Conservation (phyloP, 2,329 filamentous ascomycete genomes). For the Ophiostoma ulmi region DNA sequence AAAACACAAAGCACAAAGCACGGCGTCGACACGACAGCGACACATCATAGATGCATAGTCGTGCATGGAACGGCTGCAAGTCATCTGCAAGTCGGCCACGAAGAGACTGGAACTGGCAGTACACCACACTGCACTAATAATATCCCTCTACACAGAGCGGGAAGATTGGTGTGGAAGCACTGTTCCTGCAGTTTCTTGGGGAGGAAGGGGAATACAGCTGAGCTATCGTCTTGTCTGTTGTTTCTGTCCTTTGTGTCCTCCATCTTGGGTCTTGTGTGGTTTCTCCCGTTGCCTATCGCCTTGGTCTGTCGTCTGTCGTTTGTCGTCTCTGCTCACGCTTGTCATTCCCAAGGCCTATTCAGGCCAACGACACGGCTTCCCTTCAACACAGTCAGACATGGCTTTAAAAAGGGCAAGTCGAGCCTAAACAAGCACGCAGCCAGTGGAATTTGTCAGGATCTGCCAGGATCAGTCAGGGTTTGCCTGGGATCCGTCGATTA, state of each 20-base stretch:
- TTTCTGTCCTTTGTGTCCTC: not conserved
- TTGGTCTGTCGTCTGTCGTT: not conserved
- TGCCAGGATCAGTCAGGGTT: not conserved
- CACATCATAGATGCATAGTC: constrained; percentile 12
- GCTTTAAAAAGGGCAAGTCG: constrained; percentile 8
- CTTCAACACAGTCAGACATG: not conserved
- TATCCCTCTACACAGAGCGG: not conserved
- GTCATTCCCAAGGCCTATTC: not conserved
- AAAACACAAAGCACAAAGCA: not conserved
- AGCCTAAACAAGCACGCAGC: not conserved
- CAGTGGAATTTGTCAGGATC: not conserved
- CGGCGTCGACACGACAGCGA: constrained; percentile 8
- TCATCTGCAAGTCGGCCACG: not conserved
- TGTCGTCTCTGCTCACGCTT: constrained; percentile 4
- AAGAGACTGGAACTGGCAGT: not conserved
- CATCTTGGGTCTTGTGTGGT: not conserved
- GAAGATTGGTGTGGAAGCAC: not conserved
- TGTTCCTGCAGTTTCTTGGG: not conserved
- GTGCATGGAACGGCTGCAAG: not conserved
- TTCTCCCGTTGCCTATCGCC: not conserved
- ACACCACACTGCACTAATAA: not conserved
- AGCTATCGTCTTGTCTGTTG: not conserved
- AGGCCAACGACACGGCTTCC: not conserved
- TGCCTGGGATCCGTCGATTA: not conserved
- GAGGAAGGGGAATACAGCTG: not conserved